A percentile compares a stretch with the other conserved stretches of the same genome.
phyloP scores from a whole-genome alignment of 768 basidiomycete species.

The Pisolithus tinctorius region DNA sequence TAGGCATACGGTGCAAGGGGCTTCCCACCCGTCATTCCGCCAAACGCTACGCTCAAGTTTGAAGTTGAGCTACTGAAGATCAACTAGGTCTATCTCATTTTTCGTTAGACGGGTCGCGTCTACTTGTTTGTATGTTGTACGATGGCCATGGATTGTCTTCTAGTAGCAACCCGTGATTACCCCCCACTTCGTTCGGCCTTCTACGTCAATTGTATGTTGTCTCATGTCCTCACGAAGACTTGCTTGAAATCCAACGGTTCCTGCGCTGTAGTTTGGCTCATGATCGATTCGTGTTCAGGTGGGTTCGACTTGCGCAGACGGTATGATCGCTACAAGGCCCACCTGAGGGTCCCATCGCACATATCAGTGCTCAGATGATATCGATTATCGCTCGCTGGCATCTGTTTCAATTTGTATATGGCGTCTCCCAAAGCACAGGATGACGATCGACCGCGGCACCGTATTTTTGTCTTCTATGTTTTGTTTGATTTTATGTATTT shows the following conservation, averaged over 20 bases:
- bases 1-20: slow-evolving; percentile 73
- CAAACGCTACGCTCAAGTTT: slow-evolving; percentile 68
- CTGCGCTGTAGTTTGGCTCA: neutral
- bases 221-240: neutral
- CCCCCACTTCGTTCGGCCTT: slow-evolving; percentile 11
- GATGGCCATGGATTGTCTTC: slow-evolving; percentile 7
- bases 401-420: no score
- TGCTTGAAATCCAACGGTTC: neutral
- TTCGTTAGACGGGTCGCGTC: neutral
- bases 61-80: slow-evolving; percentile 81
- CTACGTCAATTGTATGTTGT: slow-evolving; percentile 18
- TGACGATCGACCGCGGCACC: no score
- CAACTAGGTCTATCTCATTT: slow-evolving; percentile 29
- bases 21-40: slow-evolving; percentile 73
- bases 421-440: no score
- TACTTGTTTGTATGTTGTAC: slow-evolving; percentile 6
- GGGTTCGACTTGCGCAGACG: no score
- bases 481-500: no score
- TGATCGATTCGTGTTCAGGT: neutral
- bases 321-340: no score
- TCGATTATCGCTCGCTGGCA: no score
- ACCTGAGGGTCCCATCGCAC: no score
- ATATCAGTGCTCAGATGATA: no score
- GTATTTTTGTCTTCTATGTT: no score
- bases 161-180: slow-evolving; percentile 13